A percentile compares a stretch with the other conserved stretches of the same genome.
Conservation (phyloP, 495 filamentous ascomycete species). For the Paragyromitra xinjiangensis region DNA sequence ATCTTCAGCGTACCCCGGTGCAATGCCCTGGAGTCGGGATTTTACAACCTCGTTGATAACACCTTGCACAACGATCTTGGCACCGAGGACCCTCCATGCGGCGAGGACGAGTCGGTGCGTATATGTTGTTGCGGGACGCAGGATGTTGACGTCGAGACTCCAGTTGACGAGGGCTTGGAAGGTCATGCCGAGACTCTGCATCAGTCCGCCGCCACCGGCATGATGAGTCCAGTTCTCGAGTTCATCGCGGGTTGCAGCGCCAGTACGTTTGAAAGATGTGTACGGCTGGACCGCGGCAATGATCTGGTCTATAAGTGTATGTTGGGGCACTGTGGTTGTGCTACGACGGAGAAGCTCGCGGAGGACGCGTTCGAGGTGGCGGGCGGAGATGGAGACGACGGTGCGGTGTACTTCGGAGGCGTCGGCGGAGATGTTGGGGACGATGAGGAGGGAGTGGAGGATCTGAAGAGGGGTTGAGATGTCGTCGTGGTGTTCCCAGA, state of each 20-base stretch:
- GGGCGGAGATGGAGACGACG: constrained; percentile 82
- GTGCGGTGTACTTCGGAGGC: constrained; percentile 81
- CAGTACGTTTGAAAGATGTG: constrained; percentile 68
- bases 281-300: constrained; percentile 75
- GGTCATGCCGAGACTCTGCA: constrained; percentile 68
- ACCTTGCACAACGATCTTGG: constrained; percentile 67
- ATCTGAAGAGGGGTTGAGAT: constrained; percentile 75
- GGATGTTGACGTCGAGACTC: constrained; percentile 69
- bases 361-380: constrained; percentile 77
- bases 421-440: constrained; percentile 79
- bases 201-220: constrained; percentile 67
- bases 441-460: constrained; percentile 77
- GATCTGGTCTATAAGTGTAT: constrained; percentile 64
- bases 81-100: constrained; percentile 74
- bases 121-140: constrained; percentile 75
- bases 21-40: constrained; percentile 60
- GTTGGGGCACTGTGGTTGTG: constrained; percentile 62
- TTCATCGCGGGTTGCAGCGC: constrained; percentile 73
- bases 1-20: constrained; percentile 48
- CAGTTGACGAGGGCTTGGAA: constrained; percentile 76
- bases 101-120: constrained; percentile 78
- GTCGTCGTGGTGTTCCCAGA: constrained; percentile 71
- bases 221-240: constrained; percentile 77
- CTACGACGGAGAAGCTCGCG: constrained; percentile 74
- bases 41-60: constrained; percentile 76